Conservation (phyloP, 148 eudicot species). For the Fagopyrum esculentum region DNA sequence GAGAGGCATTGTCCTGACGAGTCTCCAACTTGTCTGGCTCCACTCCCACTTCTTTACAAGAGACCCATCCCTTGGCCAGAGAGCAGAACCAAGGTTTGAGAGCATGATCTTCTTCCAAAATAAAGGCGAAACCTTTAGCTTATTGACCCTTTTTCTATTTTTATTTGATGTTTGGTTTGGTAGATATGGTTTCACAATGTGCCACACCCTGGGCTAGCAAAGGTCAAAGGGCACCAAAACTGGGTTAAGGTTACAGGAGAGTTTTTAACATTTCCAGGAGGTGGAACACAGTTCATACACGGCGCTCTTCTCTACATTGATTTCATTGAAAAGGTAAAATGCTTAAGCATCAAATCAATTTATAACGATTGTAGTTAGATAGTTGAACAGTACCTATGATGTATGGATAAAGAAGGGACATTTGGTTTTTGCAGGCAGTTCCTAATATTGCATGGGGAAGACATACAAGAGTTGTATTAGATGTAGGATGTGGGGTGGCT, state of each 20-base stretch:
- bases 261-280: conserved; percentile 70
- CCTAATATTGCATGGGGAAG: conserved; percentile 75
- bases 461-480: conserved; percentile 67
- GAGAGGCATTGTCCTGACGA: conserved; percentile 87
- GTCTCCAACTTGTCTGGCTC: conserved; percentile 61
- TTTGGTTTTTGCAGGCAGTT: conserved; percentile 34
- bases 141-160: background rate
- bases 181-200: conserved; percentile 90
- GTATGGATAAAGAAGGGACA: background rate
- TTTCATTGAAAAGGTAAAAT: conserved; percentile 53
- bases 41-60: conserved; percentile 60
- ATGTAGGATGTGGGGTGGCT: conserved; percentile 90
- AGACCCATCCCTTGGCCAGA: conserved; percentile 59
- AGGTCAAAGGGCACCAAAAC: conserved; percentile 77
- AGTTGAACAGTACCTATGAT: background rate
- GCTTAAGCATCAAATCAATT: background rate
- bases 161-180: conserved; percentile 7
- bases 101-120: background rate
- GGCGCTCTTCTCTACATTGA: conserved; percentile 82
- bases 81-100: conserved; percentile 68
- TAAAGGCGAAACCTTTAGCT: background rate
- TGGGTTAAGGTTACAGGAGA: conserved; percentile 76
- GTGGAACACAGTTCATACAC: conserved; percentile 83
- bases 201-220: conserved; percentile 64
- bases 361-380: background rate